Base-by-base conservation (phyloP, 1,284 basidiomycete genomes). In the Fistulinella cinereoalba region DNA sequence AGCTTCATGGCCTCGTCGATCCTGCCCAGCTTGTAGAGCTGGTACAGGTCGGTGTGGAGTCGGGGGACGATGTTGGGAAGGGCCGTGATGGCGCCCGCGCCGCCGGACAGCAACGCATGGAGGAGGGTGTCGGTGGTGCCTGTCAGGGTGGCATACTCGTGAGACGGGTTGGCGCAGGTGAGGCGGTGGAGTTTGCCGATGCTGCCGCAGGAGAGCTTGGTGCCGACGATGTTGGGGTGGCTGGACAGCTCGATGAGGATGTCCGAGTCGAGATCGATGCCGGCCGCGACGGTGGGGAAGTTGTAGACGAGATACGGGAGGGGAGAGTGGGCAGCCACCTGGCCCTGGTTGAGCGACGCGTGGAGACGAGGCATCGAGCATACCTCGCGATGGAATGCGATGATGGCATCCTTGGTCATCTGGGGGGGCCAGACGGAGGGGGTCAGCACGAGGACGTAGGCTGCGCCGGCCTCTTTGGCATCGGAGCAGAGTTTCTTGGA, bases 191-290 rank as follows among this genome's bases (percentile, higher is more conserved):
- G 80, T 65, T 94, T 94, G 37, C 91, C 90, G 49, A 94, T 80
- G 58, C 82, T 84, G 6, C 85, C 89, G 61, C 90, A 92, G 31
- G 92, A 93, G 36, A 94, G 76, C 70, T 93, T 95, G 43, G 82
- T 85, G 49, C 92, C 92, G 53, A 93, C 88, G 58, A 92, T 91
- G 70, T 94, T 93, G 11, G 88, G 88, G 62, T 95, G 92, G 43
- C 77, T 66, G 4, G 87, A 81, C 27, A 95, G 76, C 19, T 76
- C 73, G 45, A 76, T 75, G 56, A 97, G 79, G 43, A 81, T 77
- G 65, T 95, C 92, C 0, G 88, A 91, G 65, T 90, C 85, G 46
- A 96, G 80, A 64, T 97, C 90, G 55, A 92, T 80, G 10, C 92
- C 92, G 0, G 89, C 83, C 1, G 90, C 88, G 11, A 86, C 84